These are phyloP conservation scores for Didymella glomerata DNA, from an alignment of 2,329 filamentous ascomycete species.

Conservation along the genomic window DNA sequence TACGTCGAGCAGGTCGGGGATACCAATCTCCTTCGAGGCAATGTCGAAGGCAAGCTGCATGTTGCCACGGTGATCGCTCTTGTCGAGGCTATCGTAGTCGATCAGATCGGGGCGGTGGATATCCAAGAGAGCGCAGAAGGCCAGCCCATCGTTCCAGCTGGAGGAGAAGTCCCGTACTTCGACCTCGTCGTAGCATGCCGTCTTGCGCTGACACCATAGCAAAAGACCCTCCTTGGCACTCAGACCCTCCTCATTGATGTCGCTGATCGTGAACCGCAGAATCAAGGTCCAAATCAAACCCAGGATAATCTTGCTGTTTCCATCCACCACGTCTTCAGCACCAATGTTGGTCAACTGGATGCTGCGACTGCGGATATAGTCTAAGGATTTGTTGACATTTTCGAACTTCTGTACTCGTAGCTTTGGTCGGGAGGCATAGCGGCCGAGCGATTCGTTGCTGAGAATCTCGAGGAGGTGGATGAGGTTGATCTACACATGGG, in stretches of 20 bases:
- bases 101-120: constrained; percentile 97
- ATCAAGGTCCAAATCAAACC: constrained; percentile 99
- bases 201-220: constrained; percentile 98
- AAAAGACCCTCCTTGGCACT: constrained; percentile 95
- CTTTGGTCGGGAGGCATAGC: constrained; percentile 96
- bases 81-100: constrained; percentile 94
- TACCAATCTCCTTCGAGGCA: constrained; percentile 94
- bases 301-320: constrained; percentile 96
- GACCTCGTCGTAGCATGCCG: constrained; percentile 96
- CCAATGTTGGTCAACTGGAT: constrained; percentile 99
- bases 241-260: constrained; percentile 98
- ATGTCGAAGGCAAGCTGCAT: constrained; percentile 99
- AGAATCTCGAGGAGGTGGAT: constrained; percentile 98
- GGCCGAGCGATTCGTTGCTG: constrained; percentile 90
- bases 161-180: constrained; percentile 92
- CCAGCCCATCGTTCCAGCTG: constrained; percentile 97
- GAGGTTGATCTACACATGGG: constrained; percentile 74
- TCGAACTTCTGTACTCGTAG: constrained; percentile 96
- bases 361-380: constrained; percentile 88
- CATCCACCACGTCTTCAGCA: constrained; percentile 97
- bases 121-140: constrained; percentile 94
- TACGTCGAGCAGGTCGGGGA: constrained; percentile 92
- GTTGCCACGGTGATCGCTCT: constrained; percentile 91
- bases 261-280: constrained; percentile 96
- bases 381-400: constrained; percentile 94